Conservation (phyloP, 2,329 filamentous ascomycete species). For the Mollisia scopiformis region DNA sequence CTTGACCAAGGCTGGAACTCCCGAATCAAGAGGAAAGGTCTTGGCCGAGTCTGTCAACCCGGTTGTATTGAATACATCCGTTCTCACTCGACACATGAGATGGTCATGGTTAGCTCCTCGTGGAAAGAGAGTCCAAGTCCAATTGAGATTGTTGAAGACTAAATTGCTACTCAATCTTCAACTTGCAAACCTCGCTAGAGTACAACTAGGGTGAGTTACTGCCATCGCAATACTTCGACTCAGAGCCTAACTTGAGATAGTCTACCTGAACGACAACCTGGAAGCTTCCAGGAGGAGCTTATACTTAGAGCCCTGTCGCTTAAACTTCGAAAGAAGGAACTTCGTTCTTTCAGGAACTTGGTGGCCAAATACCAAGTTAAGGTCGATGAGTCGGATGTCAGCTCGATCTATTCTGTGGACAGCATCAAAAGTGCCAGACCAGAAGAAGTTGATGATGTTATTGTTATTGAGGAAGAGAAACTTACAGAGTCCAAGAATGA, state of each 20-base stretch:
- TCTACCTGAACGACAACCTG: not conserved
- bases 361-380: not conserved
- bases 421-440: not conserved
- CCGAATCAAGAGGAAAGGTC: not conserved
- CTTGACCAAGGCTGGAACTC: slow-evolving; percentile 1
- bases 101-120: slow-evolving; percentile 4
- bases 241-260: not conserved
- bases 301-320: not conserved
- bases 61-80: not conserved
- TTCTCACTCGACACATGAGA: not conserved
- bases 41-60: not conserved
- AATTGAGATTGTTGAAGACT: slow-evolving; percentile 6
- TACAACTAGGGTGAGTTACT: slow-evolving; percentile 1
- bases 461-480: not conserved
- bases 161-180: slow-evolving; percentile 3
- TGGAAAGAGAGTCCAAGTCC: not conserved
- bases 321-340: not conserved
- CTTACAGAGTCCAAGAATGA: not conserved
- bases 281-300: slow-evolving; percentile 5
- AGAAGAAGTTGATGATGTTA: not conserved
- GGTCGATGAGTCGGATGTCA: not conserved
- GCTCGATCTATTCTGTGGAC: not conserved
- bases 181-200: slow-evolving; percentile 3
- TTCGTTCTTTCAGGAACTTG: not conserved
- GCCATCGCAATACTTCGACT: not conserved